These are phyloP conservation scores for Blastobotrys arbuscula DNA, from an alignment of 1,139 yeast species.

Conservation along the genomic window DNA sequence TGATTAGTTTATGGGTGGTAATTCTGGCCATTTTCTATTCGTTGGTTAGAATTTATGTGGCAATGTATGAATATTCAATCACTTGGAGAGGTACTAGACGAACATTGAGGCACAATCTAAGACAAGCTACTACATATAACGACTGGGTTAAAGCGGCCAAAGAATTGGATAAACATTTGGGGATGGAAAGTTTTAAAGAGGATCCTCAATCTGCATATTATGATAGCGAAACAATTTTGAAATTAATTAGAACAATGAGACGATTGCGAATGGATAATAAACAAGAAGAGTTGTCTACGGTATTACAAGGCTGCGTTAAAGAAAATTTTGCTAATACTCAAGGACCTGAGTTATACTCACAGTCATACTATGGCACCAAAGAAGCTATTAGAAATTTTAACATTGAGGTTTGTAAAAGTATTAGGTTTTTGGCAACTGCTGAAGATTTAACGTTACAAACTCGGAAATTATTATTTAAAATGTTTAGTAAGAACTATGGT, in stretches of 20 bases:
- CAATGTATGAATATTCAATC: constrained; percentile 51
- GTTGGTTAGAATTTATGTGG: constrained; percentile 54
- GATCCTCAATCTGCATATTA: constrained; percentile 62
- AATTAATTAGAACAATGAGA: constrained; percentile 45
- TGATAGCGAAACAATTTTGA: constrained; percentile 55
- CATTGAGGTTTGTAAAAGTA: constrained; percentile 45
- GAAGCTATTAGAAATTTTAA: constrained; percentile 52
- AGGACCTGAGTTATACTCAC: constrained; percentile 65
- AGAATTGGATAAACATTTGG: constrained; percentile 51
- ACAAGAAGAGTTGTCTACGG: constrained; percentile 46
- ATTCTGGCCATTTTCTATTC: constrained; percentile 48
- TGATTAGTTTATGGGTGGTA: constrained; percentile 50
- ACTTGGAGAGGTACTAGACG: constrained; percentile 55
- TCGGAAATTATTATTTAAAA: constrained; percentile 53
- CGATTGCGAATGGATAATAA: constrained; percentile 34
- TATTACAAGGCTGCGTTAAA: constrained; percentile 63
- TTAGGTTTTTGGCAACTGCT: constrained; percentile 43
- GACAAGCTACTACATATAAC: constrained; percentile 45
- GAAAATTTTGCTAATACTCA: constrained; percentile 77
- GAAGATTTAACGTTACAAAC: constrained; percentile 36
- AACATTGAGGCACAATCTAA: constrained; percentile 44
- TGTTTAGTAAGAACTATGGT: constrained; percentile 61
- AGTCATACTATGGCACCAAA: constrained; percentile 72
- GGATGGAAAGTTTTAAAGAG: constrained; percentile 57
- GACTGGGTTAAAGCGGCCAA: constrained; percentile 63